Conservation (phyloP, 768 basidiomycete genomes). For the Termitomyces sp. region DNA sequence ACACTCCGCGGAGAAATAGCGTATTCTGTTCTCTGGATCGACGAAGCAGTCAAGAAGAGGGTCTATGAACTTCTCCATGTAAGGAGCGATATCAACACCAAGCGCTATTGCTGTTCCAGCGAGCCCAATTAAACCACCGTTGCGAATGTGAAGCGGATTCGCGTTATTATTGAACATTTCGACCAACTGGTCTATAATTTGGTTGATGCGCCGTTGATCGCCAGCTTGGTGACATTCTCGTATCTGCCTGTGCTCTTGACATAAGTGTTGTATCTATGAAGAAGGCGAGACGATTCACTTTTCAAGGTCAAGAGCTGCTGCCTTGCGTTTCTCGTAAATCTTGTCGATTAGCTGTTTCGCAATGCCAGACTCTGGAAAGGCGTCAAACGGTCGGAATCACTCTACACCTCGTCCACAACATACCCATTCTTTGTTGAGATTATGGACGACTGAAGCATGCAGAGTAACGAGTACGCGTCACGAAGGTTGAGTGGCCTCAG, state of each 20-base stretch:
- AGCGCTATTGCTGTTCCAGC: slow-evolving; percentile 97
- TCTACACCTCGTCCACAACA: background rate
- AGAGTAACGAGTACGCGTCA: background rate
- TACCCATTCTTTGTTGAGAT: slow-evolving; percentile 22
- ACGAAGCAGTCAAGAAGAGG: slow-evolving; percentile 89
- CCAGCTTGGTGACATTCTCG: slow-evolving; percentile 82
- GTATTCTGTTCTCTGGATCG: slow-evolving; percentile 91
- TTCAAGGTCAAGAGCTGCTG: slow-evolving; percentile 92
- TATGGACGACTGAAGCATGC: slow-evolving; percentile 5
- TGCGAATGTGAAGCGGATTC: slow-evolving; percentile 85
- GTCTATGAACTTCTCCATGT: slow-evolving; percentile 90
- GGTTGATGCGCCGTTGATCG: slow-evolving; percentile 75
- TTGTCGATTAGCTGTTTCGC: slow-evolving; percentile 85
- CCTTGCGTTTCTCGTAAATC: slow-evolving; percentile 95
- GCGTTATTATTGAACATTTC: slow-evolving; percentile 86
- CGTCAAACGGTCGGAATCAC: background rate
- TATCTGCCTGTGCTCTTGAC: slow-evolving; percentile 54
- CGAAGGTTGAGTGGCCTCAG: slow-evolving; percentile 5
- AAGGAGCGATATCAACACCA: slow-evolving; percentile 88
- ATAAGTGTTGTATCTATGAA: background rate
- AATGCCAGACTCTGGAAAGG: slow-evolving; percentile 62
- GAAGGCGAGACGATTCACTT: slow-evolving; percentile 50
- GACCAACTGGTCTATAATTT: slow-evolving; percentile 92
- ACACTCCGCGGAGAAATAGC: slow-evolving; percentile 97
- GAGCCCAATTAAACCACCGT: slow-evolving; percentile 93